Percentiles rank a stretch among this genome's conserved stretches.
Conservation (phyloP, 176 grass and related monocot genomes). For the Oryza nivara region DNA sequence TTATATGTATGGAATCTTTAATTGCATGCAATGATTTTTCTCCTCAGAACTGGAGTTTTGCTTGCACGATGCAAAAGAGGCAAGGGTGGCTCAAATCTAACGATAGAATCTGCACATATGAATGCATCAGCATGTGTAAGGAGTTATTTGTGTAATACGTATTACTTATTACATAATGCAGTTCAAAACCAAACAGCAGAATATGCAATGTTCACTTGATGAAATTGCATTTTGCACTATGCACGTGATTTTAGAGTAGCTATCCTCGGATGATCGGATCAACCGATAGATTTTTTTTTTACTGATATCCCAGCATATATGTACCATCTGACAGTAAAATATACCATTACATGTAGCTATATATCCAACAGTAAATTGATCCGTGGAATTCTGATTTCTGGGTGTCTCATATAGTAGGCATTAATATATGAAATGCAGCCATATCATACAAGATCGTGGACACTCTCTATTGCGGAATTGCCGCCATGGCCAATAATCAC, state of each 20-base stretch:
- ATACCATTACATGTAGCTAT: background rate
- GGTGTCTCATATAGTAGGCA: background rate
- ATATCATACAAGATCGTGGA: background rate
- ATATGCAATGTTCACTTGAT: too few species aligned
- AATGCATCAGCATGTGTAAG: background rate
- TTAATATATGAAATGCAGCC: background rate
- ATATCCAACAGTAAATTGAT: background rate
- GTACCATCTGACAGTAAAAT: too few species aligned
- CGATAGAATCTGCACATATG: too few species aligned
- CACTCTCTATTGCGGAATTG: too few species aligned
- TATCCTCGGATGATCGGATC: background rate
- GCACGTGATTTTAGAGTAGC: background rate
- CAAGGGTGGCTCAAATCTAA: too few species aligned
- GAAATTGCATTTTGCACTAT: too few species aligned
- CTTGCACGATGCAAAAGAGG: too few species aligned
- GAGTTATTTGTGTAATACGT: background rate
- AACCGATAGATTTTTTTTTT: background rate
- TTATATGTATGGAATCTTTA: background rate
- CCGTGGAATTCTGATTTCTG: background rate
- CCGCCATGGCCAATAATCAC: background rate
- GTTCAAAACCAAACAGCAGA: too few species aligned
- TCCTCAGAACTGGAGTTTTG: background rate
- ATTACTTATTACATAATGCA: too few species aligned
- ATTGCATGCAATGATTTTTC: background rate
- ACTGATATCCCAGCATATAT: background rate